Base-by-base conservation (phyloP, 176 grass and related monocot species). In the Cenchrus fungigraminus region DNA sequence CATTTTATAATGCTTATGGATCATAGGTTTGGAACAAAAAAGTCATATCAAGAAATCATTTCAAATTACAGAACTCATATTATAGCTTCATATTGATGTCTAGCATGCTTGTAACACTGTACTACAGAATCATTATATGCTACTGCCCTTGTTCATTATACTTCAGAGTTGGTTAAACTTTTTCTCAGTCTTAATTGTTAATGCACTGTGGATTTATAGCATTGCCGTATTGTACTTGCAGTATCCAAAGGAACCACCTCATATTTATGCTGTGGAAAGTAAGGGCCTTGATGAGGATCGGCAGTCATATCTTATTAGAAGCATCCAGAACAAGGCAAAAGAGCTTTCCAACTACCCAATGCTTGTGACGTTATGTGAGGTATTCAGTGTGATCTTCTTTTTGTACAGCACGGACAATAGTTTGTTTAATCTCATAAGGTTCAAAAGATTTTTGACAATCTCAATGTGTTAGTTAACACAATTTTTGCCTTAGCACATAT, bases 271-370 rank as follows among this genome's bases (percentile, higher is more conserved):
- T 57, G 50, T 94, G 43, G 97, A 98, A 79, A 90, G 80, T 45
- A 98, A 95, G 78, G 97, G 97, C 53, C 93, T 95, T 42, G 97
- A 95, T 91, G 93, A 87, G 55, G 83, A 62, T 90, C 89, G 97
- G 40, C 89, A 95, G 79, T 42, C 81, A 34, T 81, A 91, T 87
- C 78, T 98, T 86, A 83, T 94, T 71, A 76, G 50, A 53, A 74
- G 50, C 77, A 89, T 98, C 56, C 55, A 87, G 60, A 89, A 86
- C 60, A 98, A 95, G 89, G 89, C 97, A 78, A 65, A 83, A 57
- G 97, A 98, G 62, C 91, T 95, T 69, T 90, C 81, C 65, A 84
- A 82, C 76, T 92, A 87, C 76, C 85, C 85, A 66, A 95, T 98
- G 97, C 86, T 95, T 79, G 90, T 94, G 40, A 80, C 86, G 5